These are phyloP conservation scores for Rhizopogon parksii DNA, from an alignment of 1,284 basidiomycete species.

Conservation along the genomic window DNA sequence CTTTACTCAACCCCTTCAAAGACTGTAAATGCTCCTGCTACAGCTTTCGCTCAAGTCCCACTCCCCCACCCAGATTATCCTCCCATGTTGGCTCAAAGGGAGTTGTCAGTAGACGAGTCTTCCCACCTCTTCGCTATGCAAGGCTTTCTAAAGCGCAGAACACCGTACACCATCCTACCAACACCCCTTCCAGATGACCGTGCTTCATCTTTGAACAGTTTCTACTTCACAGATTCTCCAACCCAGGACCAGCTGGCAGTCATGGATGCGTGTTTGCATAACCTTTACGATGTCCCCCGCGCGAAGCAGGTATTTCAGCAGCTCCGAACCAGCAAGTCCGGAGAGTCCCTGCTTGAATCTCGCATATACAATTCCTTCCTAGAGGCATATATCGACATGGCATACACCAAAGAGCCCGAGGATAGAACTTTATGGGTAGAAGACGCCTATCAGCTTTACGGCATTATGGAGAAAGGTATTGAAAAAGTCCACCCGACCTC, in stretches of 20 bases:
- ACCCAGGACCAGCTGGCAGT: slow-evolving; percentile 66
- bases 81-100: slow-evolving; percentile 30
- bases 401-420: slow-evolving; percentile 36
- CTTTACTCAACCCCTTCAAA: slow-evolving; percentile 58
- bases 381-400: slow-evolving; percentile 57
- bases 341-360: slow-evolving; percentile 23
- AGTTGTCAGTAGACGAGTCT: slow-evolving; percentile 16
- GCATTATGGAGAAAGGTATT: slow-evolving; percentile 43
- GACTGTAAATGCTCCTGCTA: slow-evolving; percentile 43
- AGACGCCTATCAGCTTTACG: slow-evolving; percentile 52
- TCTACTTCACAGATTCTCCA: slow-evolving; percentile 58
- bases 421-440: slow-evolving; percentile 48
- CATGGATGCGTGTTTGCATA: slow-evolving; percentile 66
- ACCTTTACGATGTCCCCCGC: slow-evolving; percentile 40
- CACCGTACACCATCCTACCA: slow-evolving; percentile 48
- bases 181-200: slow-evolving; percentile 38
- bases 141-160: slow-evolving; percentile 41
- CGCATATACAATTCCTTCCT: slow-evolving; percentile 46
- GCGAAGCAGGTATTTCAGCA: slow-evolving; percentile 63
- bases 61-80: slow-evolving; percentile 34
- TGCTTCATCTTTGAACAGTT: slow-evolving; percentile 33
- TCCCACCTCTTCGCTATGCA: slow-evolving; percentile 31
- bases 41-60: slow-evolving; percentile 36
- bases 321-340: slow-evolving; percentile 38
- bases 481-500: slow-evolving; percentile 48